Evolutionary conservation across 1,284 basidiomycete genomes (phyloP), one percentile per base, ranked within the genome.

Genomic region (Golubevia pallescens): DNA sequence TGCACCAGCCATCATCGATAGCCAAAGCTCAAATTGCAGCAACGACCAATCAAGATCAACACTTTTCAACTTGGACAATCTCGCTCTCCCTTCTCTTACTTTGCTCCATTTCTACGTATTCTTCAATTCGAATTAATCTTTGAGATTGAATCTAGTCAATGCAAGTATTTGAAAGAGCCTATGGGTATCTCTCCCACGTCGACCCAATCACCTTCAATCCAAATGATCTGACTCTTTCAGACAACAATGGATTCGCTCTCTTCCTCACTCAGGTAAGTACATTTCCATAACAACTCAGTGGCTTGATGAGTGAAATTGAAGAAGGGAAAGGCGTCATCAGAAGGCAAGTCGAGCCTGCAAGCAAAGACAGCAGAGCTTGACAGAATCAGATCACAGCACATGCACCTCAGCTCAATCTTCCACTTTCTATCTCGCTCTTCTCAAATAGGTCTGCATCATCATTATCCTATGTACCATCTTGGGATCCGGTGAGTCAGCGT

Each of bases 241-340:
- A 56, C 54, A 72, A 70, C 34, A 75, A 75, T 42, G 74, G 74
- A 2, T 69, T 76, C 24, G 73, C 70, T 14, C 70, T 76, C 53
- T 75, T 76, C 32, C 48, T 76, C 54, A 64, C 66, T 1, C 74
- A 76, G 28, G 66, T 72, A 24, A 56, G 54, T 28, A 10, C 10
- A 6, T 56, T 56, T 13, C 10, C 54, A 32, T 21, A 5, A 13
- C 7, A 32, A 7, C 20, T 6, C 54, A 10, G 5, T 56, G 20
- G 20, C 7, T 21, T 56, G 20, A n/a, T n/a, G 54, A 13, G 7
- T 21, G 20, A 13, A 21, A 6, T 5, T 6, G 24, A 38, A 10
- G 34, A 38, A 38, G 3, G 34, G 10, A 10, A 5, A 5, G 34
- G 34, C 5, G 10, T 38, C 34, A 38, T 38, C 3, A 10, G 34